These are phyloP conservation scores for Puccinia polysora DNA, from an alignment of 1,284 basidiomycete genomes.

Conservation along the genomic window DNA sequence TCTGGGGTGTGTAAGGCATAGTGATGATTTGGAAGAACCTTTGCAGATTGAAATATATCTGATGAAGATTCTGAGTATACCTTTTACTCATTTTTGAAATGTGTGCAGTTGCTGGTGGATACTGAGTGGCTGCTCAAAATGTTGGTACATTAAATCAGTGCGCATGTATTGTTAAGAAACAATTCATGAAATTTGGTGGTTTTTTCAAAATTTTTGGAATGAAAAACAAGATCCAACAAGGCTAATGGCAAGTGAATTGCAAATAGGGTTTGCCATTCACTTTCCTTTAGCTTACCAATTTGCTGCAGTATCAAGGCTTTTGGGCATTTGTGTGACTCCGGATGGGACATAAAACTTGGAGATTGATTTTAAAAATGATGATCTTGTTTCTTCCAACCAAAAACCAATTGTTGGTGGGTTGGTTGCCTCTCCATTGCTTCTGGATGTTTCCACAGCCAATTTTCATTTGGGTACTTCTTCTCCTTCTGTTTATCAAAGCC, in stretches of 20 bases:
- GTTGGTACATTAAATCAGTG: constrained; percentile 10
- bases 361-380: not conserved
- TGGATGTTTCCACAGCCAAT: too few species aligned
- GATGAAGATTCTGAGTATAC: constrained; percentile 16
- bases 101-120: not conserved
- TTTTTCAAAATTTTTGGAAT: not conserved
- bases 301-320: not conserved
- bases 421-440: too few species aligned
- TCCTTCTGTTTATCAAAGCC: too few species aligned
- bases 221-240: not conserved
- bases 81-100: not conserved
- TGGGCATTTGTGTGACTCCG: constrained; percentile 3
- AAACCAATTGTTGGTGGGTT: too few species aligned
- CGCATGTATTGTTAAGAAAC: not conserved
- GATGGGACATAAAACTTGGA: constrained; percentile 2
- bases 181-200: too few species aligned
- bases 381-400: not conserved
- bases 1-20: constrained; percentile 23
- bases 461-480: too few species aligned
- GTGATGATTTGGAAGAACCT: constrained; percentile 32
- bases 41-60: not conserved
- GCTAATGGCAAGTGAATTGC: constrained; percentile 4
- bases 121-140: not conserved
- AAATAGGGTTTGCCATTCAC: constrained; percentile 32
- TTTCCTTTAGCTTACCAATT: constrained; percentile 30